Percentiles rank a stretch among this genome's conserved stretches.
Conservation (phyloP, 1,139 yeast genomes). For the Debaryomyces fabryi region DNA sequence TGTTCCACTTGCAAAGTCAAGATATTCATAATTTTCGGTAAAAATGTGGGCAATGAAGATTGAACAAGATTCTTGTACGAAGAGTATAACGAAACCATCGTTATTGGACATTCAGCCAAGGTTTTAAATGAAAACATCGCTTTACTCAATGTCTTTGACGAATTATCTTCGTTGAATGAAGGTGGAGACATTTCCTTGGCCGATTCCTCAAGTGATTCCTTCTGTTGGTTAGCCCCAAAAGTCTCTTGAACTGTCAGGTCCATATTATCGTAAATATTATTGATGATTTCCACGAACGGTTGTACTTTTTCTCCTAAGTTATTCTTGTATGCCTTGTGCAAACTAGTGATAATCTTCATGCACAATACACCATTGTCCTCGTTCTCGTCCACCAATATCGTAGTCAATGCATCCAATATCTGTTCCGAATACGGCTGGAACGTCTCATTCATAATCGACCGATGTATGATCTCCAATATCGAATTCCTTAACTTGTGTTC, state of each 20-base stretch:
- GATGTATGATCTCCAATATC: conserved; percentile 75
- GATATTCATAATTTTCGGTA: conserved; percentile 80
- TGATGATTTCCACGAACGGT: conserved; percentile 77
- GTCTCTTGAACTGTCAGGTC: conserved; percentile 72
- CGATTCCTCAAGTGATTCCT: conserved; percentile 41
- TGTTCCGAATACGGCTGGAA: conserved; percentile 71
- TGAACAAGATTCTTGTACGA: conserved; percentile 79
- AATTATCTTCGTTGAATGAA: conserved; percentile 39
- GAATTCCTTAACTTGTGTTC: conserved; percentile 78
- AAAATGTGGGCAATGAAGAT: conserved; percentile 70
- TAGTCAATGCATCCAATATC: conserved; percentile 63
- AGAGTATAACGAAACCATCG: conserved; percentile 88
- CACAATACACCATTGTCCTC: conserved; percentile 95
- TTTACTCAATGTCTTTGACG: conserved; percentile 46
- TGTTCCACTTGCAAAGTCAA: conserved; percentile 72
- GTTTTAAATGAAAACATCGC: conserved; percentile 87
- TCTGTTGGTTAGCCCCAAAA: conserved; percentile 35
- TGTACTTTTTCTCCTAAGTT: conserved; percentile 71
- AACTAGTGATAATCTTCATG: conserved; percentile 84
- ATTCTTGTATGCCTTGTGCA: conserved; percentile 83
- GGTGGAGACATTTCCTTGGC: conserved; percentile 42
- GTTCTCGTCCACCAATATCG: conserved; percentile 71
- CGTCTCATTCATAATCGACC: conserved; percentile 81
- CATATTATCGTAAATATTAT: conserved; percentile 77
- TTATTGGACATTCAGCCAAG: conserved; percentile 94